phyloP scores from a whole-genome alignment of 148 eudicot species.

The Rhododendron henanense region DNA sequence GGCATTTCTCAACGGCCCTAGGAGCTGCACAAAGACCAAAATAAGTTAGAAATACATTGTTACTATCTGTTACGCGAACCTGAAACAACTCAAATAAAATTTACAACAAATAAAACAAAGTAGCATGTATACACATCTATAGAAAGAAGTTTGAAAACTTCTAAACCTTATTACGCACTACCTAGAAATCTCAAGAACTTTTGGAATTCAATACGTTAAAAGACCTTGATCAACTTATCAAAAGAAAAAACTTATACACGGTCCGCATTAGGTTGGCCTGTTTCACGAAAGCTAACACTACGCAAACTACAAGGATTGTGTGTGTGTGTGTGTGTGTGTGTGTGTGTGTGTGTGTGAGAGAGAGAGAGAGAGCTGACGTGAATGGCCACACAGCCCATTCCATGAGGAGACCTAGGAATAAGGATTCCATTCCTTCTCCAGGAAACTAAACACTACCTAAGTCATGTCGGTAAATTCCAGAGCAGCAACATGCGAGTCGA shows the following conservation, averaged over 20 bases:
- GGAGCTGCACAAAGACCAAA: slow-evolving; percentile 30
- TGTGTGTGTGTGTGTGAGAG: background rate
- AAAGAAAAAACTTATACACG: background rate
- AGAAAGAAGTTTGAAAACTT: background rate
- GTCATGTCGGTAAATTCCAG: background rate
- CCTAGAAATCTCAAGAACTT: background rate
- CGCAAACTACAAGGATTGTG: background rate
- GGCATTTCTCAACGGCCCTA: slow-evolving; percentile 29
- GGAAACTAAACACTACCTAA: background rate
- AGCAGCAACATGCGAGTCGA: background rate
- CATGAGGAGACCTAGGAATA: background rate
- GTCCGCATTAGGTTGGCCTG: background rate
- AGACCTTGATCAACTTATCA: background rate
- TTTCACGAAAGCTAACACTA: background rate
- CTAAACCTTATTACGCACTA: background rate
- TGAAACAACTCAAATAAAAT: background rate
- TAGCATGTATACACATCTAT: background rate
- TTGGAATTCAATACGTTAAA: background rate
- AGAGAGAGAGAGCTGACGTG: background rate
- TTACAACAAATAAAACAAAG: no score
- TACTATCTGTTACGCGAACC: background rate
- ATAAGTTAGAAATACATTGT: background rate
- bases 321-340: background rate
- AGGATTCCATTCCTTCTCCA: background rate
- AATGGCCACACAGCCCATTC: background rate